A percentile compares a stretch with the other conserved stretches of the same genome.
phyloP scores from a whole-genome alignment of 768 basidiomycete genomes.

The Calocera cornea region DNA sequence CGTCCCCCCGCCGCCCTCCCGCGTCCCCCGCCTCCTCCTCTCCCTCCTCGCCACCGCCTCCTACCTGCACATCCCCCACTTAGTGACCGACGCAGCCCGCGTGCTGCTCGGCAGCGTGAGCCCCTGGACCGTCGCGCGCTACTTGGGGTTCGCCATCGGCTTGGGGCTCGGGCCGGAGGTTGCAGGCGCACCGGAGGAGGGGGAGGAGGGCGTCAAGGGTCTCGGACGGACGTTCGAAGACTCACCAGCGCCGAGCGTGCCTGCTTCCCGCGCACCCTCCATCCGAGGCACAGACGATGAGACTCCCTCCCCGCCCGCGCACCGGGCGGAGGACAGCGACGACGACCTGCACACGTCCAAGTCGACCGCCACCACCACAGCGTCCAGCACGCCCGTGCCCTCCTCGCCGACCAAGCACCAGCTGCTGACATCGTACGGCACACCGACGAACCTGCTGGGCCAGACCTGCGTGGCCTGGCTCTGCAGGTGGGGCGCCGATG shows the following conservation, averaged over 20 bases:
- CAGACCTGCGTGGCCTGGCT: conserved; percentile 84
- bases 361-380: neutral
- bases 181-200: conserved; percentile 31
- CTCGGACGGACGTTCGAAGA: neutral
- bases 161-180: conserved; percentile 37
- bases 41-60: conserved; percentile 77
- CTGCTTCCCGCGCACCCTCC: neutral
- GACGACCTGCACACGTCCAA: neutral
- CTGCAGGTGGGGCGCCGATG: conserved; percentile 68
- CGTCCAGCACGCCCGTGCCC: neutral
- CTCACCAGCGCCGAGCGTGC: neutral
- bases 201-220: conserved; percentile 20
- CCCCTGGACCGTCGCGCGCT: conserved; percentile 59
- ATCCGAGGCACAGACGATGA: neutral
- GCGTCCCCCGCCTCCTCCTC: conserved; percentile 45
- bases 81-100: conserved; percentile 62
- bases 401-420: neutral
- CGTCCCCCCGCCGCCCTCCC: conserved; percentile 10
- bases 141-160: conserved; percentile 73
- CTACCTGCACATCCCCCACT: conserved; percentile 67
- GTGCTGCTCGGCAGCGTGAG: conserved; percentile 61
- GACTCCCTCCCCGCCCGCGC: neutral
- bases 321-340: too few species aligned
- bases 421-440: conserved; percentile 29
- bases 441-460: conserved; percentile 81